Evolutionary conservation across 352 stramenopile genomes (phyloP).

Genomic region (Phytophthora rubi): DNA sequence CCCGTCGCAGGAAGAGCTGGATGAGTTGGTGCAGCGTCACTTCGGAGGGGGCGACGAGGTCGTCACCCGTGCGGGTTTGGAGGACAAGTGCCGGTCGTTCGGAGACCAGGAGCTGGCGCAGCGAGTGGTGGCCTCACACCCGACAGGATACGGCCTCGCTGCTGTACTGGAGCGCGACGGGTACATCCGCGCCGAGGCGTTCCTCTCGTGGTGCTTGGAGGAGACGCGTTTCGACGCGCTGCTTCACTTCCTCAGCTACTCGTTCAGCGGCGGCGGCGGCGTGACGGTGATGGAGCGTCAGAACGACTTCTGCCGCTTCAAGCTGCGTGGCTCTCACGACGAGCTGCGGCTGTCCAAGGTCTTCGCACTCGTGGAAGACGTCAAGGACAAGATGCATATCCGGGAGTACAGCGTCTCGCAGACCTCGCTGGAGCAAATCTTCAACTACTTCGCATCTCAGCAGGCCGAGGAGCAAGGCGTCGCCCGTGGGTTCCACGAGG

Average conservation of each 20-base stretch:
- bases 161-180: constrained; percentile 59
- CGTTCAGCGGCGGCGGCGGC: constrained; percentile 38
- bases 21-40: constrained; percentile 27
- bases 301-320: constrained; percentile 68
- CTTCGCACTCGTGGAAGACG: constrained; percentile 75
- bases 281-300: constrained; percentile 61
- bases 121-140: constrained; percentile 54
- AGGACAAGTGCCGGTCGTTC: constrained; percentile 49
- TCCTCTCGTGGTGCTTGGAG: constrained; percentile 73
- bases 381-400: constrained; percentile 66
- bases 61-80: constrained; percentile 40
- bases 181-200: constrained; percentile 47
- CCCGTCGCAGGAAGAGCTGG: constrained; percentile 42
- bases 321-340: constrained; percentile 61
- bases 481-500: constrained; percentile 43
- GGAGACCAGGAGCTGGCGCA: constrained; percentile 46
- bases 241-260: constrained; percentile 39
- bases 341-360: constrained; percentile 66
- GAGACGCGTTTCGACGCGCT: constrained; percentile 60
- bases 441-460: constrained; percentile 87
- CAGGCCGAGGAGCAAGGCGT: constrained; percentile 59
- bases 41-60: constrained; percentile 43
- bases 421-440: constrained; percentile 92
- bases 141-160: constrained; percentile 73
- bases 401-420: constrained; percentile 90